Evolutionary conservation across 306 rosid genomes (phyloP).

Genomic region (Pterocarpus macrocarpus): DNA sequence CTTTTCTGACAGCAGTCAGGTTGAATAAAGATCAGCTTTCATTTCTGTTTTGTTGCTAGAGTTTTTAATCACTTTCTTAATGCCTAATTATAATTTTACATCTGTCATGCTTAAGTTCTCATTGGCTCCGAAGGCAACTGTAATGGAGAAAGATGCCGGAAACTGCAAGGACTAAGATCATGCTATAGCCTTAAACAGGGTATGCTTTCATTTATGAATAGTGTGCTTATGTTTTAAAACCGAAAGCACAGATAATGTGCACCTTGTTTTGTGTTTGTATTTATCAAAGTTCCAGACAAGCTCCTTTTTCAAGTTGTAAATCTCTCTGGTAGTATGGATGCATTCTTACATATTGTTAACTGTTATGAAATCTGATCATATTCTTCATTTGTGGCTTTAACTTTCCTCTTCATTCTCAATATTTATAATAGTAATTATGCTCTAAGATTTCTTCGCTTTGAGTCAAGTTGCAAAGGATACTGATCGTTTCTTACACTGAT

Average conservation of each 20-base stretch:
- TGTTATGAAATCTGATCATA: neutral
- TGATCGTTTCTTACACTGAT: conserved; percentile 4
- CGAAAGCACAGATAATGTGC: conserved; percentile 9
- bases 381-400: conserved; percentile 13
- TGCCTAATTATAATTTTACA: conserved; percentile 27
- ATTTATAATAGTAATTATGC: conserved; percentile 8
- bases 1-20: neutral
- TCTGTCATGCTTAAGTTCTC: conserved; percentile 33
- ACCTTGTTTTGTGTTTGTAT: conserved; percentile 19
- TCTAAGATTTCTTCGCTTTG: neutral
- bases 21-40: conserved; percentile 12
- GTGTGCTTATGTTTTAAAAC: conserved; percentile 31
- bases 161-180: conserved; percentile 35
- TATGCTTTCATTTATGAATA: conserved; percentile 34
- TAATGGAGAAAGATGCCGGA: conserved; percentile 39
- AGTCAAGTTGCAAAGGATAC: conserved; percentile 6
- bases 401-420: neutral
- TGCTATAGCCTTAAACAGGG: conserved; percentile 35
- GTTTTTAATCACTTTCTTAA: conserved; percentile 14
- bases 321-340: neutral
- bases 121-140: conserved; percentile 43
- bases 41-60: neutral
- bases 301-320: conserved; percentile 36
- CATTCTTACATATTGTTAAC: conserved; percentile 26
- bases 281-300: conserved; percentile 16